Evolutionary conservation across 2,329 filamentous ascomycete genomes (phyloP), one percentile per base, ranked within the genome.

Genomic region (Alternaria conjuncta): DNA sequence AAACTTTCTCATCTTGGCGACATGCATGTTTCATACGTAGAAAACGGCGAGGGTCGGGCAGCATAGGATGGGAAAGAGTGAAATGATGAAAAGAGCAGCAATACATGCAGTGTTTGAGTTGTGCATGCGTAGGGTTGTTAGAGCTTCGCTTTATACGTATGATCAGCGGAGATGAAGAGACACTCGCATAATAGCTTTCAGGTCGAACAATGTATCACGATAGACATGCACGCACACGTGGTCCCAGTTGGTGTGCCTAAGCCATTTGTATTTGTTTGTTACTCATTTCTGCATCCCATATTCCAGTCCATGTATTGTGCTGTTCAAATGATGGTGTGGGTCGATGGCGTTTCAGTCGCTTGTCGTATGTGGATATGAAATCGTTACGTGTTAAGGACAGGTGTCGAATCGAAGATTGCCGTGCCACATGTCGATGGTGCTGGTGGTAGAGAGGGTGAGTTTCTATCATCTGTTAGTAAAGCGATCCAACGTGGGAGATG

Each of bases 341-440:
- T 41, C 49, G 30, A 41, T 53, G 18, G 28, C 30, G 32, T 53
- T 53, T 28, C 32, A 32, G 56, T 58, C 32, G 45, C 46, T 50
- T 41, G 36, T 58, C 45, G 56, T 51, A 45, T 30, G 41, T 44
- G 28, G 18, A 15, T 13, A 23, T 55, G 21, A 44, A 44, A 44
- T 55, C 36, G 36, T 55, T 49, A 30, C 15, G 43, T 47, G 50
- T 49, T 43, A 60, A 60, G 50, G 57, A 55, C 43, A 60, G 50
- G 50, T 51, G 49, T 47, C 30, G 44, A 54, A 55, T 55, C 43
- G 57, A 60, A 60, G 7, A 26, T 30, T 18, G 21, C 15, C 26
- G 26, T 45, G 49, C 28, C 49, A 32, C 49, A 36, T 53, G 20
- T 20, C n/a, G 30, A 53, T n/a, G 28, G 23, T 30, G 20, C 36